Evolutionary conservation across 768 basidiomycete species (phyloP).

Genomic region (Asterophora lycoperdoides): DNA sequence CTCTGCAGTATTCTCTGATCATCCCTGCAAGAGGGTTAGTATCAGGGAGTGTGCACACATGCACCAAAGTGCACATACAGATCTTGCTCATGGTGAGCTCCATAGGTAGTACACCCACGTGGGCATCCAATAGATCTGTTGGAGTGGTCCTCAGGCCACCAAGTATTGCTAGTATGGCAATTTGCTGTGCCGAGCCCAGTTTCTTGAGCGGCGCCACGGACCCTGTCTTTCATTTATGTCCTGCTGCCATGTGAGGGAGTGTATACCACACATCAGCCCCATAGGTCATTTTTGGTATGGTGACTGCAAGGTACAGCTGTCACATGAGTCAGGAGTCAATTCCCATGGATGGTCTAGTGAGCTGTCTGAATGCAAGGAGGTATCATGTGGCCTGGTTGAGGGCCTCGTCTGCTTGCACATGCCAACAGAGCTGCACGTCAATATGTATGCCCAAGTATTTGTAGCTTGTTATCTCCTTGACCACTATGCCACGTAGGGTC

Average conservation of each 20-base stretch:
- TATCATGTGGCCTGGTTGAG: no score
- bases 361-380: not conserved
- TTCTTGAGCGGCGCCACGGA: conserved; percentile 11
- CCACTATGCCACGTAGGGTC: not conserved
- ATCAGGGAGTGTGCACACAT: no score
- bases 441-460: conserved; percentile 27
- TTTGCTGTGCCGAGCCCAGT: conserved; percentile 15
- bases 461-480: conserved; percentile 11
- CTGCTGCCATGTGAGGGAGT: conserved; percentile 6
- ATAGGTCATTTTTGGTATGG: conserved; percentile 21
- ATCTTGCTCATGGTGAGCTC: no score
- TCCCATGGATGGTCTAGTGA: conserved; percentile 2
- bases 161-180: conserved; percentile 18
- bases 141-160: conserved; percentile 20
- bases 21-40: no score
- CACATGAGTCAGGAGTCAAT: conserved; percentile 10
- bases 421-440: conserved; percentile 17
- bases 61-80: no score
- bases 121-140: conserved; percentile 15
- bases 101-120: conserved; percentile 9
- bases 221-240: conserved; percentile 2
- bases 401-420: not conserved
- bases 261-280: conserved; percentile 20
- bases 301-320: conserved; percentile 23
- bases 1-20: no score